Evolutionary conservation across 2,329 filamentous ascomycete species (phyloP).

Genomic region (Exserohilum rostratum): DNA sequence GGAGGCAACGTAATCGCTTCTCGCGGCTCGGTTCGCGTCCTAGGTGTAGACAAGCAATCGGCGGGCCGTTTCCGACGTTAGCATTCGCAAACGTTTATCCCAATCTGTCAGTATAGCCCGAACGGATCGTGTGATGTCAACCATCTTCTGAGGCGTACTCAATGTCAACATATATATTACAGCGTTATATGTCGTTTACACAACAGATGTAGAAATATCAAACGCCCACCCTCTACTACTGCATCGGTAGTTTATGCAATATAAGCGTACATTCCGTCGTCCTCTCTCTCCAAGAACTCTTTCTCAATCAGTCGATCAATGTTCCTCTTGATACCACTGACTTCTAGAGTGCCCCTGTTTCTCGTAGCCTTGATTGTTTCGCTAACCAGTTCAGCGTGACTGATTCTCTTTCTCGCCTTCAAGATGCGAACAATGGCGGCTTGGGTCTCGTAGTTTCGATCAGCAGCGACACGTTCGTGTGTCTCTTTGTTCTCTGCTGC

Average conservation of each 20-base stretch:
- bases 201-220: background rate
- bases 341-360: constrained; percentile 82
- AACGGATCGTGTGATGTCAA: too few species aligned
- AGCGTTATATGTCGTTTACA: background rate
- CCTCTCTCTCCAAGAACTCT: constrained; percentile 48
- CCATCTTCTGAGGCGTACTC: too few species aligned
- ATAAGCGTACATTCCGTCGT: constrained; percentile 53
- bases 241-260: constrained; percentile 46
- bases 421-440: constrained; percentile 96
- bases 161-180: too few species aligned
- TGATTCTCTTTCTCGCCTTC: constrained; percentile 89
- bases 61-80: too few species aligned
- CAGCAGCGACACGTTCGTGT: constrained; percentile 85
- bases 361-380: constrained; percentile 93
- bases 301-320: constrained; percentile 77
- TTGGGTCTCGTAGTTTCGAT: constrained; percentile 94
- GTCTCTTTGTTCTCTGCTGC: constrained; percentile 93
- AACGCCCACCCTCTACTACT: background rate
- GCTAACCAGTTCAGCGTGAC: constrained; percentile 82
- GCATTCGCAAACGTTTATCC: too few species aligned
- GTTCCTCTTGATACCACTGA: constrained; percentile 91
- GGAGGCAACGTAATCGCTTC: too few species aligned
- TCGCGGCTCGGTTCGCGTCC: too few species aligned
- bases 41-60: too few species aligned
- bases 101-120: too few species aligned